Evolutionary conservation across 768 basidiomycete species (phyloP).

Genomic region (Dictyophora rubrovolvata): DNA sequence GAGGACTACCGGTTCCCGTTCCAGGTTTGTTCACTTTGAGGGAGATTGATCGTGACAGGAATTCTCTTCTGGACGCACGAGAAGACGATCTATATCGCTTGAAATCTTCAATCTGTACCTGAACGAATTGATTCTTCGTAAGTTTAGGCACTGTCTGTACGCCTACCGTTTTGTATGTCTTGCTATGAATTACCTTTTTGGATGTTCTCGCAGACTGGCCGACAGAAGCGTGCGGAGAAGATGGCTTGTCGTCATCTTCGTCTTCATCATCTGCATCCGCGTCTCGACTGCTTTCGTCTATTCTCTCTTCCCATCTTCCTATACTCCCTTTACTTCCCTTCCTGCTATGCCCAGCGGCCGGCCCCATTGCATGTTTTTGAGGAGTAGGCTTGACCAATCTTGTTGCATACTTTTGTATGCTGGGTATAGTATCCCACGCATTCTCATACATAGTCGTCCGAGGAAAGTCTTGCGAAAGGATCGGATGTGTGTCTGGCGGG

Average conservation of each 20-base stretch:
- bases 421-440: slow-evolving; percentile 78
- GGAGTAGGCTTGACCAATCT: slow-evolving; percentile 39
- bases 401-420: slow-evolving; percentile 67
- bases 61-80: background rate
- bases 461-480: slow-evolving; percentile 36
- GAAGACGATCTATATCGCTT: background rate
- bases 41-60: slow-evolving; percentile 10
- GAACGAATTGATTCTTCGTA: slow-evolving; percentile 46
- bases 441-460: slow-evolving; percentile 57
- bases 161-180: slow-evolving; percentile 53
- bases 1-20: slow-evolving; percentile 37
- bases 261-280: slow-evolving; percentile 73
- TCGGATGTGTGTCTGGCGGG: slow-evolving; percentile 28
- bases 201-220: slow-evolving; percentile 19
- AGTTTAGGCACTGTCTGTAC: slow-evolving; percentile 59
- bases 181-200: slow-evolving; percentile 17
- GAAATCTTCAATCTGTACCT: slow-evolving; percentile 30
- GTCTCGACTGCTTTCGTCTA: slow-evolving; percentile 66
- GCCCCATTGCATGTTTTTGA: slow-evolving; percentile 42
- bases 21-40: slow-evolving; percentile 4
- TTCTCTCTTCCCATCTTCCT: slow-evolving; percentile 42
- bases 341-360: slow-evolving; percentile 23
- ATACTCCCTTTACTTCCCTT: slow-evolving; percentile 26
- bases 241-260: slow-evolving; percentile 16
- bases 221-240: slow-evolving; percentile 10